phyloP scores from a whole-genome alignment of 805 yeast species.

The Barnettozyma botsteinii region DNA sequence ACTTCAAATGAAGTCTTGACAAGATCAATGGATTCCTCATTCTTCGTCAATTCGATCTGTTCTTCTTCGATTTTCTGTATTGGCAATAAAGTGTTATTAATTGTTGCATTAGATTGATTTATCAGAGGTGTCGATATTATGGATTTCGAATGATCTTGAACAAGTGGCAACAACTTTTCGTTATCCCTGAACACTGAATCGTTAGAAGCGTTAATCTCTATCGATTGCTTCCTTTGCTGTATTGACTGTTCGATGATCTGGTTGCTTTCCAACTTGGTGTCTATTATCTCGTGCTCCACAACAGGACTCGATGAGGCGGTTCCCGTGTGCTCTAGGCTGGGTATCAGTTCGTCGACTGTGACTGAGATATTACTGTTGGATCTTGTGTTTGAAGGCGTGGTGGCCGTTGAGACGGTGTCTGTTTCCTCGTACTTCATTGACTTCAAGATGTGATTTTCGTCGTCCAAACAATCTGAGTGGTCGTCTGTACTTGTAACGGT shows the following conservation, averaged over 20 bases:
- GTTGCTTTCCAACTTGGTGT: not conserved
- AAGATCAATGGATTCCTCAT: not conserved
- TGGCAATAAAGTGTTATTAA: too few species aligned
- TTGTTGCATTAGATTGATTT: too few species aligned
- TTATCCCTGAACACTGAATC: conserved; percentile 2
- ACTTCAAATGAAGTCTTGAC: not conserved
- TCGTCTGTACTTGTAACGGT: not conserved
- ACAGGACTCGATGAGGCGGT: too few species aligned
- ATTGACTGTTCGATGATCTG: not conserved
- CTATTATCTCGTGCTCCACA: too few species aligned
- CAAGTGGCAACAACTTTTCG: conserved; percentile 3
- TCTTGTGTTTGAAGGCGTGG: conserved; percentile 1
- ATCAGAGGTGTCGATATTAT: too few species aligned
- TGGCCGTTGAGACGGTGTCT: not conserved
- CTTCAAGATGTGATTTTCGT: conserved; percentile 14
- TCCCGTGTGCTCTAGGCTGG: too few species aligned
- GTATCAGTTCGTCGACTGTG: not conserved
- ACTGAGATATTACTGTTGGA: conserved; percentile 5
- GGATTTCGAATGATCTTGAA: not conserved
- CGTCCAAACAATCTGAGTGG: conserved; percentile 1
- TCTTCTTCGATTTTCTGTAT: not conserved
- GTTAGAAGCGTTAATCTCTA: not conserved
- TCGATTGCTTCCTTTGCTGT: not conserved
- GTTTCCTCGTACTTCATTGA: conserved; percentile 22
- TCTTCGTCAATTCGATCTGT: not conserved